phyloP scores from a whole-genome alignment of 2,329 filamentous ascomycete genomes.

The Aureobasidium sp. region DNA sequence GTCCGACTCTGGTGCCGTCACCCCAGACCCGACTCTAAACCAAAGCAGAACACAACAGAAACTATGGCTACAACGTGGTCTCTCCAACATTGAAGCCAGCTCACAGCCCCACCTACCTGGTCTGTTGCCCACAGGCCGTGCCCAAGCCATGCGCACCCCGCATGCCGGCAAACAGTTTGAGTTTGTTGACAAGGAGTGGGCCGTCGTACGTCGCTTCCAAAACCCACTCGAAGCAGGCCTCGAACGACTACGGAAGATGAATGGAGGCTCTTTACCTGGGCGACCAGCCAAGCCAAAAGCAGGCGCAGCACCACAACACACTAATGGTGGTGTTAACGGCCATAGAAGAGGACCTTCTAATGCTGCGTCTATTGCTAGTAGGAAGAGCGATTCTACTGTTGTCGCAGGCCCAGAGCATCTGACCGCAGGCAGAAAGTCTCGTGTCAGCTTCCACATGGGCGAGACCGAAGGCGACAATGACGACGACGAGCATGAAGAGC shows the following conservation, averaged over 20 bases:
- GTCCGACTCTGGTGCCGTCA: conserved; percentile 10
- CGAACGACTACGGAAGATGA: conserved; percentile 33
- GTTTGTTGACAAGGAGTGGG: conserved; percentile 62
- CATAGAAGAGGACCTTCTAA: neutral
- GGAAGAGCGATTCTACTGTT: neutral
- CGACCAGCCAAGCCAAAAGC: conserved; percentile 26
- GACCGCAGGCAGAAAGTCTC: conserved; percentile 15
- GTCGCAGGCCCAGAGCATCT: conserved; percentile 9
- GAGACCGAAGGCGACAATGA: conserved; percentile 6
- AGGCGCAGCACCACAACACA: conserved; percentile 16
- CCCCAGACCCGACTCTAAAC: conserved; percentile 19
- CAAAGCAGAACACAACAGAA: conserved; percentile 65
- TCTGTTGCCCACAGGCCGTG: conserved; percentile 28
- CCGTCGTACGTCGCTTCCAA: conserved; percentile 64
- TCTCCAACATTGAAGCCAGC: conserved; percentile 54
- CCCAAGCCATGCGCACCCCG: conserved; percentile 46
- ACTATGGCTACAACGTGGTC: conserved; percentile 63
- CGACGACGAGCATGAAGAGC: conserved; percentile 13
- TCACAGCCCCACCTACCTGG: conserved; percentile 43
- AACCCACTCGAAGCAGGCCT: conserved; percentile 61
- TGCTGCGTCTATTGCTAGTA: conserved; percentile 1
- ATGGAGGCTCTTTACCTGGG: conserved; percentile 10
- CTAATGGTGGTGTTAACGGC: conserved; percentile 26
- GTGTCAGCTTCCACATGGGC: conserved; percentile 13
- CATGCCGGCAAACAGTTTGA: conserved; percentile 46